Conservation (phyloP, 805 yeast species). For the Torulaspora microellipsoides region DNA sequence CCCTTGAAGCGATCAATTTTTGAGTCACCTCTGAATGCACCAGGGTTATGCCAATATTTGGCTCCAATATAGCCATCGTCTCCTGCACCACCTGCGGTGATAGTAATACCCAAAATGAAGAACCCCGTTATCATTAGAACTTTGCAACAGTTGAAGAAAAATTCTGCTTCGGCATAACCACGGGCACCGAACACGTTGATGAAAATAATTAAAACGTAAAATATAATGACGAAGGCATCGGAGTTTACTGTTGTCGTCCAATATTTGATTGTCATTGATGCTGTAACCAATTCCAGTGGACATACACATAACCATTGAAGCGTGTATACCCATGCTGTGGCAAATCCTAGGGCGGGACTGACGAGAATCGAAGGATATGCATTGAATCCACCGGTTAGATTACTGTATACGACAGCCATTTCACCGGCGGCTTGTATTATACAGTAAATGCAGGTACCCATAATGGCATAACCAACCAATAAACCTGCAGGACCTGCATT, state of each 20-base stretch:
- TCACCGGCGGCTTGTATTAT: slow-evolving; percentile 64
- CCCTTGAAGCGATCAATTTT: slow-evolving; percentile 50
- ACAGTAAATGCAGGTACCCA: slow-evolving; percentile 58
- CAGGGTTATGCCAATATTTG: slow-evolving; percentile 57
- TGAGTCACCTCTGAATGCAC: slow-evolving; percentile 49
- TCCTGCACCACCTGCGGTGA: slow-evolving; percentile 55
- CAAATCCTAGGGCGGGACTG: slow-evolving; percentile 66
- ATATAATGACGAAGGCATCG: slow-evolving; percentile 55
- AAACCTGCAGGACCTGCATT: slow-evolving; percentile 63
- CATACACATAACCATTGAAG: slow-evolving; percentile 60
- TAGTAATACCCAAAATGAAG: slow-evolving; percentile 53
- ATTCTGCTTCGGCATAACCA: slow-evolving; percentile 67
- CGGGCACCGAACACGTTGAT: slow-evolving; percentile 53
- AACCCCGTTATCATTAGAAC: slow-evolving; percentile 56
- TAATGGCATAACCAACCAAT: slow-evolving; percentile 53
- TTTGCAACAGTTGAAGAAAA: slow-evolving; percentile 53
- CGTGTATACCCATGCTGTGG: slow-evolving; percentile 69
- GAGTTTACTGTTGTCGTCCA: slow-evolving; percentile 49
- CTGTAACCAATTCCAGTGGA: slow-evolving; percentile 64
- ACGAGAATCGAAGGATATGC: slow-evolving; percentile 57
- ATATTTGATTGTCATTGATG: slow-evolving; percentile 50
- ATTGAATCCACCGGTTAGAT: slow-evolving; percentile 54
- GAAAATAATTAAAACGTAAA: slow-evolving; percentile 45
- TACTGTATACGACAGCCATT: slow-evolving; percentile 63
- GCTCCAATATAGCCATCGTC: slow-evolving; percentile 52